These are phyloP conservation scores for Zygnema circumcarinatum DNA, from an alignment of 139 green algal species.

Conservation along the genomic window DNA sequence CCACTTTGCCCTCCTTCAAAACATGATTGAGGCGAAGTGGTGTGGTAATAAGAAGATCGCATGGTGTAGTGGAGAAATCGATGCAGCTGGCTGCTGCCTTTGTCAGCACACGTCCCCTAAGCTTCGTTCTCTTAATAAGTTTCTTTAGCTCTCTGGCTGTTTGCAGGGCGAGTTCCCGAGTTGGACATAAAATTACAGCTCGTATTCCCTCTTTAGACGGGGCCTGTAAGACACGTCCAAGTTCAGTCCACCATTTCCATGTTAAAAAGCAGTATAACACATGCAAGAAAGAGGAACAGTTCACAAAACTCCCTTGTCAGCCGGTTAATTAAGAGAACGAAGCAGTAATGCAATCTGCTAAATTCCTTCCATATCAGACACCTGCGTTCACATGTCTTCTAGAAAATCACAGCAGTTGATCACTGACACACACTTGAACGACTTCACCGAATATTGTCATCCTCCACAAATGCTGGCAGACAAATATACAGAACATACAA, in stretches of 20 bases:
- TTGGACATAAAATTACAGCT: constrained; percentile 80
- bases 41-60: constrained; percentile 89
- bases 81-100: constrained; percentile 60
- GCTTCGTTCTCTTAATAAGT: constrained; percentile 65
- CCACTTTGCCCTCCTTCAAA: constrained; percentile 52
- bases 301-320: not conserved
- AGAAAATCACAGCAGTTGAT: too few species aligned
- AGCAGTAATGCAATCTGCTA: too few species aligned
- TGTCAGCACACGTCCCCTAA: constrained; percentile 72
- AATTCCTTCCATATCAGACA: too few species aligned
- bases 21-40: constrained; percentile 79
- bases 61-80: constrained; percentile 54
- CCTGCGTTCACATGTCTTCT: too few species aligned
- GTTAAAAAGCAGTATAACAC: not conserved
- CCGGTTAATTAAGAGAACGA: not conserved
- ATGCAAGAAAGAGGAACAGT: not conserved
- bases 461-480: too few species aligned
- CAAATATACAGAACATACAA: too few species aligned
- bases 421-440: too few species aligned
- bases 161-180: constrained; percentile 86
- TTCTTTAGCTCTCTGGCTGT: constrained; percentile 77
- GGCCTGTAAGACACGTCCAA: not conserved
- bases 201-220: constrained; percentile 44
- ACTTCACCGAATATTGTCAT: too few species aligned
- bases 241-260: not conserved